phyloP scores from a whole-genome alignment of 2,329 filamentous ascomycete species.

The Trichoderma citrinoviride region DNA sequence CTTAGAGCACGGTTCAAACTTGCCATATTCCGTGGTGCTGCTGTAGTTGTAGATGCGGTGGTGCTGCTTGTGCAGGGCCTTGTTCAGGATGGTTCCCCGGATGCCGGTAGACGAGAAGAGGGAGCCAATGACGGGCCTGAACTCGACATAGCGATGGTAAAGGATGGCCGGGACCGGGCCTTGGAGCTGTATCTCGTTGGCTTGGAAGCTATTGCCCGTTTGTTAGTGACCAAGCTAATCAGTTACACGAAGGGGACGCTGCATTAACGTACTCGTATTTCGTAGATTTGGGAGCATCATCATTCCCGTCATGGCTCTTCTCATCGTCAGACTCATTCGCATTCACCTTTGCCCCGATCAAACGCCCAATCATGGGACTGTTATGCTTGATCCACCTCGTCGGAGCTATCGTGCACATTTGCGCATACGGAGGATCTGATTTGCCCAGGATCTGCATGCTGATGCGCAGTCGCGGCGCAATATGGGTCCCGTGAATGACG shows the following conservation, averaged over 20 bases:
- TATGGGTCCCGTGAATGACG: constrained; percentile 58
- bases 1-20: constrained; percentile 62
- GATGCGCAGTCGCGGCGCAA: constrained; percentile 68
- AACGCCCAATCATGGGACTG: constrained; percentile 81
- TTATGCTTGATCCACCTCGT: constrained; percentile 77
- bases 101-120: constrained; percentile 82
- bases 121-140: constrained; percentile 81
- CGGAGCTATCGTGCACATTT: constrained; percentile 76
- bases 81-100: constrained; percentile 75
- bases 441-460: constrained; percentile 76
- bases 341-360: constrained; percentile 70
- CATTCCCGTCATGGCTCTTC: constrained; percentile 21
- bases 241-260: background rate
- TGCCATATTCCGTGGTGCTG: constrained; percentile 68
- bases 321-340: constrained; percentile 53
- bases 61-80: constrained; percentile 87
- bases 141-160: constrained; percentile 92
- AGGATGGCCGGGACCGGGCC: constrained; percentile 78
- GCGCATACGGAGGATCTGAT: constrained; percentile 66
- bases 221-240: background rate
- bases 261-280: constrained; percentile 67
- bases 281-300: constrained; percentile 53
- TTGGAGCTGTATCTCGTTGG: constrained; percentile 82
- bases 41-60: constrained; percentile 86
- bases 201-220: constrained; percentile 68